Evolutionary conservation across 495 filamentous ascomycete species (phyloP), one percentile per base, ranked within the genome.

Genomic region (Acidiella bohemica): DNA sequence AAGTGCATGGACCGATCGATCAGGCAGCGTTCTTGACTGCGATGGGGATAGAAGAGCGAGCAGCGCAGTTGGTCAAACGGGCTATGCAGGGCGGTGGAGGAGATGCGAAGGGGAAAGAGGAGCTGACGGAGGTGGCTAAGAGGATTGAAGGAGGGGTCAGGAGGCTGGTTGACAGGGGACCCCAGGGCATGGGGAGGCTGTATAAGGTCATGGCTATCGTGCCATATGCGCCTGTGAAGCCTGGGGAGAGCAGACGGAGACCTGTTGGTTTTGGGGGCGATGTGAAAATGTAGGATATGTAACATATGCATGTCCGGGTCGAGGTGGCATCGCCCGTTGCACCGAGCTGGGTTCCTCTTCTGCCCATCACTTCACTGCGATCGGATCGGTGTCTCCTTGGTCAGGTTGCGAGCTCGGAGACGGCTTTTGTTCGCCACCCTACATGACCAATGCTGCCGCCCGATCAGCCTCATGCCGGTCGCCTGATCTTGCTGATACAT

Each of bases 161-260:
- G 61, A 61, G 88, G 43, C 58, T 96, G 26, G 72, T 94, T 17
- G 88, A 90, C 57, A 65, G 78, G 25, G 72, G 79, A 0, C 76
- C 71, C 10, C 72, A 70, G 32, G 86, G 82, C 0, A 97, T 96
- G 90, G 90, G 90, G 2, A 81, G 76, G 64, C 60, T 95, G 32
- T 97, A 97, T 54, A 94, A 95, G 65, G 85, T 74, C 7, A 68
- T 97, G 71, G 78, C 87, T 21, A 81, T 97, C 47, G 61, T 96
- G 51, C 90, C 90, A 0, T 80, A 84, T 50, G 59, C 84, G 44
- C 84, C 83, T 0, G 78, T 83, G 60, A 77, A 76, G 48, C 72
- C 65, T 14, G 85, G 83, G 6, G 12, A 36, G 24, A 11, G 17
- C 3, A 62, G 59, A 54, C 67, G 78, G 47, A 67, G 77, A 26